These are phyloP conservation scores for Aspergillus nomiae DNA, from an alignment of 2,329 filamentous ascomycete genomes.

Conservation along the genomic window DNA sequence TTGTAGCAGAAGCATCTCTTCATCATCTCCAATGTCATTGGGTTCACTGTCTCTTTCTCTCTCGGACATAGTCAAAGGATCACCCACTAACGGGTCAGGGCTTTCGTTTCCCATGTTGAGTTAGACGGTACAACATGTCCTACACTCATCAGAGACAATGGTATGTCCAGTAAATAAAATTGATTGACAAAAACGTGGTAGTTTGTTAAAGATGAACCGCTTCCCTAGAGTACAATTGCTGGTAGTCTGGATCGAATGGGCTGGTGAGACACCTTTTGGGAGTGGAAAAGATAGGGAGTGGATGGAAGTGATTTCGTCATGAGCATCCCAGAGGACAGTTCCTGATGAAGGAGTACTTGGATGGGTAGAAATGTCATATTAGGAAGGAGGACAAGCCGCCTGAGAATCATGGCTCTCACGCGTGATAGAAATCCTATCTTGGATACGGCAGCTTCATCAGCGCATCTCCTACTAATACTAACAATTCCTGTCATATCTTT, in stretches of 20 bases:
- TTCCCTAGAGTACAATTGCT: background rate
- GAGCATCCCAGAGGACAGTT: background rate
- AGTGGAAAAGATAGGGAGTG: background rate
- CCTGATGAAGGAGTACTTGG: background rate
- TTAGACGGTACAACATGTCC: background rate
- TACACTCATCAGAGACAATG: background rate
- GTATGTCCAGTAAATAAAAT: background rate
- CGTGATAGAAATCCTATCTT: background rate
- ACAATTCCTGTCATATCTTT: background rate
- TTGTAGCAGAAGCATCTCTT: constrained; percentile 23
- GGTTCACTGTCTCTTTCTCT: background rate
- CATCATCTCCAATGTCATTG: constrained; percentile 16
- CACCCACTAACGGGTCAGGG: background rate
- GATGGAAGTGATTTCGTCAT: no score
- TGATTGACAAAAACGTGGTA: no score
- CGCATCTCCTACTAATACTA: background rate
- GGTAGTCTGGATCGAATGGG: background rate
- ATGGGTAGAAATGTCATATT: background rate
- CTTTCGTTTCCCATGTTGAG: constrained; percentile 2
- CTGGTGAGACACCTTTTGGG: background rate
- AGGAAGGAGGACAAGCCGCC: background rate
- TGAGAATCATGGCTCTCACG: background rate
- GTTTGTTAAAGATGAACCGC: background rate
- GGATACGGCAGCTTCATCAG: background rate
- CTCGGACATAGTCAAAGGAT: background rate